Evolutionary conservation across 306 rosid genomes (phyloP).

Genomic region (Sindora glabra): DNA sequence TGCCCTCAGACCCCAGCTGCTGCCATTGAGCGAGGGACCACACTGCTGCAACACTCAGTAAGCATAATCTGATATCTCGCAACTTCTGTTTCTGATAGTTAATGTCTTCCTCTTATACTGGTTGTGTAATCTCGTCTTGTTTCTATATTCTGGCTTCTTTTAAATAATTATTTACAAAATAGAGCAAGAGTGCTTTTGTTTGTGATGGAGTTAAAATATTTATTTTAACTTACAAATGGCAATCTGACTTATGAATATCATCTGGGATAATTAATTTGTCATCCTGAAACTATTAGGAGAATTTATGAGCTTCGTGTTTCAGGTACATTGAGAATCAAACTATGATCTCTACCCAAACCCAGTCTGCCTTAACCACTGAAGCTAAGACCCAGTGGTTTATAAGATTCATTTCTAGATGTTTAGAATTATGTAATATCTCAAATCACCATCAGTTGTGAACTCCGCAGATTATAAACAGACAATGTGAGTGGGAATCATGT

Average conservation of each 20-base stretch:
- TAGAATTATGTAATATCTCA: too few species aligned
- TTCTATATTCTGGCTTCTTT: not conserved
- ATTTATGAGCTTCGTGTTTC: not conserved
- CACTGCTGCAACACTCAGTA: slow-evolving; percentile 76
- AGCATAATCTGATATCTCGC: slow-evolving; percentile 11
- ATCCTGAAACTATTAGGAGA: not conserved
- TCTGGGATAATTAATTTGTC: not conserved
- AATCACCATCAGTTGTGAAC: too few species aligned
- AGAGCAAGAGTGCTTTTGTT: not conserved
- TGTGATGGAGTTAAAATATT: not conserved
- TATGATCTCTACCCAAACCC: too few species aligned
- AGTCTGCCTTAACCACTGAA: too few species aligned
- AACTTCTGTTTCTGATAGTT: not conserved
- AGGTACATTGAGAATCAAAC: too few species aligned
- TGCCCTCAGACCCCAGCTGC: slow-evolving; percentile 76
- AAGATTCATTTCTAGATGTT: too few species aligned
- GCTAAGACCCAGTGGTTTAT: too few species aligned
- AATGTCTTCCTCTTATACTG: not conserved
- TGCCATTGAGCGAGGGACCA: slow-evolving; percentile 93
- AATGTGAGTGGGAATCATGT: too few species aligned
- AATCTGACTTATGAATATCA: not conserved
- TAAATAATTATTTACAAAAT: not conserved
- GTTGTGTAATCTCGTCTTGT: not conserved
- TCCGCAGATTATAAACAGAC: too few species aligned
- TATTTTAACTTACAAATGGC: not conserved